Evolutionary conservation across 257 asterid species (phyloP), one percentile per base, ranked within the genome.

Genomic region (Ehretia macrophylla): DNA sequence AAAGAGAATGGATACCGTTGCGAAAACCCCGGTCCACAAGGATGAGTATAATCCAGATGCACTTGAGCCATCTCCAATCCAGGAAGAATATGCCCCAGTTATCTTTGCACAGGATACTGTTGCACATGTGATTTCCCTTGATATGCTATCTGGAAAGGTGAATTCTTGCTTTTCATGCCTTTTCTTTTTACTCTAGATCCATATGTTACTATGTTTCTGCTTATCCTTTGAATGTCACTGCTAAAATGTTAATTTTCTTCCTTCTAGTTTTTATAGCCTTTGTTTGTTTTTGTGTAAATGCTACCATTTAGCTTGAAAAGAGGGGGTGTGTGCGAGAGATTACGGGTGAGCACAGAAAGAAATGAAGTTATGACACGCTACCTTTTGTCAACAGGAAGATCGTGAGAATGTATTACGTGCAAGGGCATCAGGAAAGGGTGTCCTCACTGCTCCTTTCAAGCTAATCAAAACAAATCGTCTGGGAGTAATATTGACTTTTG

Each of bases 131-230:
- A 82, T 93, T 51, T 93, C 99, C 40, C 83, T 93, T 58, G 99
- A 93, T 71, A 67, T 93, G 87, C 85, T 93, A n/a, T 86, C 99
- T 0, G 99, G 99, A 65, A 86, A 93, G 95, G 99, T 89, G 71
- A 70, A 58, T 42, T 42, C 47, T 10, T 42, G 47, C 16, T 42
- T 42, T 2, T 42, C 16, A 42, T 27, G 35, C 35, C 9, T 48
- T 61, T 56, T 57, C 44, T 14, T 18, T 16, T 8, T 44, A 9
- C 44, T 58, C 52, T 51, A 27, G 11, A 32, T 18, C 13, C 19
- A 4, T 35, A 10, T 45, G 39, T 16, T n/a, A 21, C 50, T 62
- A 35, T 10, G 55, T 59, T 42, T 56, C 32, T 23, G 49, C 39
- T 48, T 22, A 52, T 51, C 20, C 32, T 22, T 27, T 27, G 35